Conservation (phyloP, 148 eudicot species). For the Rhododendron vialii region DNA sequence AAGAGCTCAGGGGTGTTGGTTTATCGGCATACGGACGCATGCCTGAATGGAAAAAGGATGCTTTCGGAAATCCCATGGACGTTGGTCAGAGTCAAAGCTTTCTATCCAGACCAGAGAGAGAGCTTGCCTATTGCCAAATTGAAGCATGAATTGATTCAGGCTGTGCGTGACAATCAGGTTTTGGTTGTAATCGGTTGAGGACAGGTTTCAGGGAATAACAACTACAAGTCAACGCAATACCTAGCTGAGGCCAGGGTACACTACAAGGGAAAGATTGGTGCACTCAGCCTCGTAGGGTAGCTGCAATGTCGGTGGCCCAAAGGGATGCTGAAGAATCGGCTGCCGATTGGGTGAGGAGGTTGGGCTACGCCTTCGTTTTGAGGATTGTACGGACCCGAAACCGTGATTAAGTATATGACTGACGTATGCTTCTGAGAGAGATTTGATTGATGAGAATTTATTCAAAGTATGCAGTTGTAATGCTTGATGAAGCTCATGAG, state of each 20-base stretch:
- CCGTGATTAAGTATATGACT: conserved; percentile 96
- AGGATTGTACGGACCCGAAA: conserved; percentile 88
- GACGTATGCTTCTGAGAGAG: conserved; percentile 92
- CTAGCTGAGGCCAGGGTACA: conserved; percentile 95
- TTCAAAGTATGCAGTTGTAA: conserved; percentile 76
- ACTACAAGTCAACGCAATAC: conserved; percentile 96
- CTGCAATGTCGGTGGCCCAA: conserved; percentile 96
- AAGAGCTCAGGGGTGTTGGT: conserved; percentile 93
- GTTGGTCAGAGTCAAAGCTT: conserved; percentile 88
- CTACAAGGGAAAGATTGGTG: conserved; percentile 83
- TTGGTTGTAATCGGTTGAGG: conserved; percentile 84
- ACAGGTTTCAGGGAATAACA: conserved; percentile 92
- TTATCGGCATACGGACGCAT: conserved; percentile 83
- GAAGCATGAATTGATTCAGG: conserved; percentile 78
- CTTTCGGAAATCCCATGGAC: conserved; percentile 75
- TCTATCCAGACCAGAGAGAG: conserved; percentile 90
- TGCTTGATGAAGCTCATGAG: conserved; percentile 99
- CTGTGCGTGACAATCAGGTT: conserved; percentile 19
- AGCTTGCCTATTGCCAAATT: conserved; percentile 83
- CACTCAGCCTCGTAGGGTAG: conserved; percentile 97
- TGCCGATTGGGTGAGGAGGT: conserved; percentile 96
- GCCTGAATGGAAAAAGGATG: conserved; percentile 99
- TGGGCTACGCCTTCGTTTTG: conserved; percentile 92
- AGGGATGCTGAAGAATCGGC: conserved; percentile 94
- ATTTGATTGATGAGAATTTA: conserved; percentile 70